Base-by-base conservation (phyloP, 2,329 filamentous ascomycete species). In the Chaetothyriales sp. region DNA sequence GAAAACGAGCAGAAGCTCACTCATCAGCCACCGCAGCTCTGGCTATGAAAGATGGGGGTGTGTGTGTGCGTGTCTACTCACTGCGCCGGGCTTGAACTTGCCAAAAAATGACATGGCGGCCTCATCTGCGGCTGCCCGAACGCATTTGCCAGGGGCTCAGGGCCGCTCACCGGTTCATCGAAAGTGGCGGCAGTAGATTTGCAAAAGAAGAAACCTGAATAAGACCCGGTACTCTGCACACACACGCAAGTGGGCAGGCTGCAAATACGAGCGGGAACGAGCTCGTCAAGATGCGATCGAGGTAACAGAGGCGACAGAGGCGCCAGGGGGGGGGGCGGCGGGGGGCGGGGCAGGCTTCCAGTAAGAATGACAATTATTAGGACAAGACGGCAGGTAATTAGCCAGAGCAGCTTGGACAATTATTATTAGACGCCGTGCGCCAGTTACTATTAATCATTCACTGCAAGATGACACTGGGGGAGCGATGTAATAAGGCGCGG, bases 41-140 rank as follows among this genome's bases (percentile, higher is more conserved):
- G 3, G 28, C 28, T 10, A 2, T 12, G 28, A 8, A 8, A 12
- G 18, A 12, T n/a, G n/a, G 19, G 18, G n/a, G 18, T 20, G 5
- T 2, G 19, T 22, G 10, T 20, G 10, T 3, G 18, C 8, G 5
- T 2, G 19, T 22, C 4, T 20, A 10, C 45, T 22, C 26, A 47
- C 45, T 9, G 45, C 19, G 45, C 26, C 26, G 18, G 45, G 26
- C 63, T 75, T 75, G 62, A 76, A 69, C 60, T 73, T 70, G 55
- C 71, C 69, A 64, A 76, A 75, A 70, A 77, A 75, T 44, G 69
- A 71, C 60, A 70, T 69, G 28, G 51, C 50, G 18, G 53, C 56
- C 50, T 56, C 55, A 59, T 59, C 56, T 59, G 58, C 55, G 52
- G 51, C 49, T 51, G 49, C 51, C 58, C 58, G 56, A 54, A 49